A percentile compares a stretch with the other conserved stretches of the same genome.
These are phyloP conservation scores for Nepenthes mirabilis DNA, from an alignment of 148 eudicot species.

Conservation along the genomic window DNA sequence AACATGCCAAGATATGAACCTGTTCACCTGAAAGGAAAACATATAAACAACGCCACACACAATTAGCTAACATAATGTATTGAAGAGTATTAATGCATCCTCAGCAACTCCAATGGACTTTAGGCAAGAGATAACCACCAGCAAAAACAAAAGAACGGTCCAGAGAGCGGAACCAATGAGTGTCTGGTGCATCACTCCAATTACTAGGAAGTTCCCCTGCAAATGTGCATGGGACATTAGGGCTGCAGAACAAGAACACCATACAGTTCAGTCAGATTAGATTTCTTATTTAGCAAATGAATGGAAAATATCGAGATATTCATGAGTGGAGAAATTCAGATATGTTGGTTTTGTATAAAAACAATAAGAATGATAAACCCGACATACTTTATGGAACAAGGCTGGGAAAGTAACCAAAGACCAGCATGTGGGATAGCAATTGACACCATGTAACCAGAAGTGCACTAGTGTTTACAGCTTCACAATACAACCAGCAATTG, in stretches of 20 bases:
- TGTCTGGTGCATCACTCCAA: slow-evolving; percentile 55
- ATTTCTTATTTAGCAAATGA: background rate
- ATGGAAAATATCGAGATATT: background rate
- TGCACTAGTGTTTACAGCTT: too few relatives aligned
- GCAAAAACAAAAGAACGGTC: slow-evolving; percentile 91
- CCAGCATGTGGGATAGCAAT: background rate
- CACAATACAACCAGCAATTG: too few relatives aligned
- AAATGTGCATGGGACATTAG: slow-evolving; percentile 9
- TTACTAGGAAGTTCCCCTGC: slow-evolving; percentile 67
- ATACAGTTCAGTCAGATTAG: background rate
- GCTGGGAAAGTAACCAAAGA: background rate
- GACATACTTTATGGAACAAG: background rate
- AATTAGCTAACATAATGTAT: background rate
- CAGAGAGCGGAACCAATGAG: slow-evolving; percentile 45
- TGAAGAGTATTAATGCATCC: background rate
- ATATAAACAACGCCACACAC: background rate
- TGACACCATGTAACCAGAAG: background rate
- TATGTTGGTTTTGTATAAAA: too few relatives aligned
- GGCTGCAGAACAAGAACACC: background rate
- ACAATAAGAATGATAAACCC: too few relatives aligned
- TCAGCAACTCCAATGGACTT: background rate
- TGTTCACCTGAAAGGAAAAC: slow-evolving; percentile 57
- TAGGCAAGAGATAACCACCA: slow-evolving; percentile 23
- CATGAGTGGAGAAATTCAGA: background rate
- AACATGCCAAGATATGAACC: slow-evolving; percentile 72